phyloP scores from a whole-genome alignment of 1,139 yeast species.

The Yamadazyma dushanensis region DNA sequence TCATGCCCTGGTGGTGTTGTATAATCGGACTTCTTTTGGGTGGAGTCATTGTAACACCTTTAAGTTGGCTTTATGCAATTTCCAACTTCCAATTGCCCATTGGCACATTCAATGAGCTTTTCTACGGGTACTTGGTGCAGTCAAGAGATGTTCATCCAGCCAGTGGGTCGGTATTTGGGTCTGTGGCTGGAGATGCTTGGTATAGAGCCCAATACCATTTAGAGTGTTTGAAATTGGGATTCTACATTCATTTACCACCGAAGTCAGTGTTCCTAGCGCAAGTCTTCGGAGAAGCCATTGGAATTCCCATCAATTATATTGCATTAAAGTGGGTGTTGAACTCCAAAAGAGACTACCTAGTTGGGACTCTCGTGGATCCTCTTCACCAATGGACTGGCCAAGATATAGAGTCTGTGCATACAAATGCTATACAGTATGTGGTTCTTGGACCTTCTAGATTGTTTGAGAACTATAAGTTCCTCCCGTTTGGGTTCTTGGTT shows the following conservation, averaged over 20 bases:
- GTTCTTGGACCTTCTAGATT: conserved; percentile 47
- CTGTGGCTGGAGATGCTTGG: conserved; percentile 56
- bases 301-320: conserved; percentile 49
- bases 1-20: conserved; percentile 53
- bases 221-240: conserved; percentile 49
- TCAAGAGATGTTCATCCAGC: conserved; percentile 40
- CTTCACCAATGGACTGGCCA: conserved; percentile 57
- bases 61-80: conserved; percentile 51
- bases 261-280: conserved; percentile 48
- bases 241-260: conserved; percentile 51
- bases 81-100: conserved; percentile 53
- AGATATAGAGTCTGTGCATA: conserved; percentile 36
- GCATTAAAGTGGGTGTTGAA: conserved; percentile 47
- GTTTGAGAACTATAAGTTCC: conserved; percentile 37
- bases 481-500: conserved; percentile 46
- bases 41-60: conserved; percentile 45
- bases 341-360: conserved; percentile 37
- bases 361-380: conserved; percentile 42
- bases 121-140: conserved; percentile 48
- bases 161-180: conserved; percentile 49
- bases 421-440: conserved; percentile 52
- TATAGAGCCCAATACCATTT: conserved; percentile 51
- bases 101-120: conserved; percentile 51
- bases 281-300: conserved; percentile 49
- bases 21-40: conserved; percentile 45